Base-by-base conservation (phyloP, 495 filamentous ascomycete genomes). In the Penicillium coprophilum region DNA sequence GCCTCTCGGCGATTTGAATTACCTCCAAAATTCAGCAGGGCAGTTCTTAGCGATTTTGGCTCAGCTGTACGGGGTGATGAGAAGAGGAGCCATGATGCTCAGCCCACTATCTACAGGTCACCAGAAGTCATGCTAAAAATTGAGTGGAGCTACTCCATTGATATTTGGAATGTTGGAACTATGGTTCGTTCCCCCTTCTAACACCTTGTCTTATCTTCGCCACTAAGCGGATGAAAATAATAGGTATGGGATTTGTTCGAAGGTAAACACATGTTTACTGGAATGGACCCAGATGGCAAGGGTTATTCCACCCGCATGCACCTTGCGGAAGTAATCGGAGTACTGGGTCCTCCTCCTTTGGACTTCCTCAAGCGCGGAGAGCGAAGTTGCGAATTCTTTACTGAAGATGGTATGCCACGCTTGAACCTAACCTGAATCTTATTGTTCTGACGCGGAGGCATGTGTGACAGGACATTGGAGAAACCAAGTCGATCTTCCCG, bases 11-110 rank as follows among this genome's bases (percentile, higher is more conserved):
- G 66, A 19, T 63, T 76, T 32, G 74, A 70, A 43, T 58, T 72
- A 10, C 70, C 64, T 32, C 61, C 60, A 32, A 30, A 50, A 39
- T 63, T 68, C 56, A 65, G 60, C 40, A 40, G 50, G 12, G 71
- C 64, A 41, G 24, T 27, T 27, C 24, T 27, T 27, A 27, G 24
- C 4, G 24, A 27, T 6, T 27, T 27, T 6, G 24, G 24, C 24
- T 27, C 91, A 9, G 91, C 91, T 6, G 84, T 90, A 65, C 88
- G 85, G 23, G 71, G 69, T 44, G 63, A 74, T 46, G 50, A 68
- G 31, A 59, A 46, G 38, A 46, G 61, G 24, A 64, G 65, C 55
- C 59, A 70, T 43, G 52, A 72, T 65, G 61, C 66, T 55, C 67
- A 76, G 57, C 71, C 80, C 0, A 61, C 76, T 39, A 21, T 74